These are phyloP conservation scores for Pythium pyrilobum DNA, from an alignment of 352 stramenopile species.

Conservation along the genomic window DNA sequence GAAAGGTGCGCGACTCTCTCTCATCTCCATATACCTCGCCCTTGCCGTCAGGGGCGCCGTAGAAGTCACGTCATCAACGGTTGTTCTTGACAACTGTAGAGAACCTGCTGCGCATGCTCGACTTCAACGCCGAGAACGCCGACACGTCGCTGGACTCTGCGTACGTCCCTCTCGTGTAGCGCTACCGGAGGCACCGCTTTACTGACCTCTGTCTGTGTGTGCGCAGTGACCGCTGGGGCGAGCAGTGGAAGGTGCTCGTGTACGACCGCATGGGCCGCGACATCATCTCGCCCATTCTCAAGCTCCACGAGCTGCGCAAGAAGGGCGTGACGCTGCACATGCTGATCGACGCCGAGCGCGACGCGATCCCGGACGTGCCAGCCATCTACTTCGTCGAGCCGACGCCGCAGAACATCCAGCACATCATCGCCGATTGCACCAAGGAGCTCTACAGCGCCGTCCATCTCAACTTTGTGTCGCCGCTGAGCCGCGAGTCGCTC, in stretches of 20 bases:
- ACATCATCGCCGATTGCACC: conserved; percentile 92
- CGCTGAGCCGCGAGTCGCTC: conserved; percentile 80
- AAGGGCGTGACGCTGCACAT: conserved; percentile 97
- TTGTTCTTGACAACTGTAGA: no score
- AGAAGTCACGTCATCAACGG: no score
- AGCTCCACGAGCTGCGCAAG: conserved; percentile 94
- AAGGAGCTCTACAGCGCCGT: conserved; percentile 91
- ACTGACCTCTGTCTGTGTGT: neutral
- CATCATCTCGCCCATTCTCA: conserved; percentile 98
- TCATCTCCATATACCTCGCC: neutral
- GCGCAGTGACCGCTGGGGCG: conserved; percentile 63
- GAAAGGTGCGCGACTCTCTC: conserved; percentile 35
- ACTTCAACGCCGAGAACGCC: conserved; percentile 74
- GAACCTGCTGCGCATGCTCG: conserved; percentile 78
- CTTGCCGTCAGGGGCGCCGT: neutral
- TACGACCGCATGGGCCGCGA: conserved; percentile 95
- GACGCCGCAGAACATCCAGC: conserved; percentile 91
- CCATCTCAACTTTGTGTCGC: conserved; percentile 94
- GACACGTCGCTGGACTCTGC: conserved; percentile 31
- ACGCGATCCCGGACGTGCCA: conserved; percentile 95
- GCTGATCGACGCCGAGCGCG: conserved; percentile 91
- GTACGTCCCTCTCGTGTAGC: conserved; percentile 13
- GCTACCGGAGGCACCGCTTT: neutral
- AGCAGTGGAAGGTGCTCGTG: conserved; percentile 96
- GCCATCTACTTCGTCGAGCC: conserved; percentile 97